Evolutionary conservation across 192 early-diverging fungal genomes (phyloP).

Genomic region (Backusella circina): DNA sequence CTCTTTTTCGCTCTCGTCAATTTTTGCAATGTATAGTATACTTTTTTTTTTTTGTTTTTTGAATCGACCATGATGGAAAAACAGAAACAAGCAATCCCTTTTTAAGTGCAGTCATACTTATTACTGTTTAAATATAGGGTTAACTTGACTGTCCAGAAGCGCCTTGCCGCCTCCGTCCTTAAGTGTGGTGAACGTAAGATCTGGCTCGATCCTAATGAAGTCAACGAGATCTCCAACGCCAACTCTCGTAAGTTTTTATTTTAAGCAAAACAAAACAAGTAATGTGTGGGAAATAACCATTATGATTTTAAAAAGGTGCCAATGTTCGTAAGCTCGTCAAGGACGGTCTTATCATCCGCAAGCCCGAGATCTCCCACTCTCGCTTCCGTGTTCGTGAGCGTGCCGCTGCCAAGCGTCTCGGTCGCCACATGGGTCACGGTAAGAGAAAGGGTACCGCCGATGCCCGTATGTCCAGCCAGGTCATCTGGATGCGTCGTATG

Average conservation of each 20-base stretch:
- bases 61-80: background rate
- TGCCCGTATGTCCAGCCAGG: constrained; percentile 93
- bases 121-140: constrained; percentile 43
- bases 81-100: too few species aligned
- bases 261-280: background rate
- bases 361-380: constrained; percentile 84
- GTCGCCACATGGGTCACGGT: constrained; percentile 94
- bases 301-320: constrained; percentile 62
- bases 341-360: constrained; percentile 95
- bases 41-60: too few species aligned
- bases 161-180: constrained; percentile 94
- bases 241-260: constrained; percentile 88
- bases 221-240: constrained; percentile 90
- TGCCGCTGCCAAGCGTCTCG: constrained; percentile 91
- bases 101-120: background rate
- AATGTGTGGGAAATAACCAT: background rate
- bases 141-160: constrained; percentile 86
- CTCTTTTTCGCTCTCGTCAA: background rate
- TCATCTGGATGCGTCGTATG: constrained; percentile 98
- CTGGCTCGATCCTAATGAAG: constrained; percentile 98
- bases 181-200: constrained; percentile 98
- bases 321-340: constrained; percentile 97
- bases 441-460: constrained; percentile 94
- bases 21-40: background rate
- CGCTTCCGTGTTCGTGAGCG: constrained; percentile 92